Conservation (phyloP, 148 eudicot species). For the Rhododendron mucronatum region DNA sequence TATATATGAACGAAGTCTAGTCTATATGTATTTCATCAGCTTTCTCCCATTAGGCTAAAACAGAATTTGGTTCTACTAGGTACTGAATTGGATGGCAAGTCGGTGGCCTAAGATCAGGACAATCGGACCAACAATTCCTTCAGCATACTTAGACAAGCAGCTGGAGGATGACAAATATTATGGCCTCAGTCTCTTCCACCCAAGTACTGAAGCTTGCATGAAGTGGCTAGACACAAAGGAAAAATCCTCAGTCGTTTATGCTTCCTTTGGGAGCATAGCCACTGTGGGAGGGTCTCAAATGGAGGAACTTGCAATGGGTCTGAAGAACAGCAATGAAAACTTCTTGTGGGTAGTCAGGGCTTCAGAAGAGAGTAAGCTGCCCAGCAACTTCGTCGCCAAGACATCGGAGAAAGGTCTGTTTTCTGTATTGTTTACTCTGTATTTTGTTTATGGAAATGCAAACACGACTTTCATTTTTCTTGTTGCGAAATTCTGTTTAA, state of each 20-base stretch:
- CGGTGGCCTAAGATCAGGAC: constrained; percentile 30
- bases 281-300: constrained; percentile 28
- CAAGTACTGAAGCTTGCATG: constrained; percentile 18
- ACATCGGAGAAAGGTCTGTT: background rate
- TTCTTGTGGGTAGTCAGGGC: constrained; percentile 58
- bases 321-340: constrained; percentile 13
- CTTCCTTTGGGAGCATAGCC: constrained; percentile 56
- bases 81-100: constrained; percentile 34
- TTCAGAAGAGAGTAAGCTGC: constrained; percentile 27
- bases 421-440: background rate
- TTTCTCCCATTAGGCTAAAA: background rate
- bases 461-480: background rate
- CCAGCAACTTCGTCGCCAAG: background rate
- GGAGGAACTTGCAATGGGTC: constrained; percentile 43
- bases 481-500: background rate
- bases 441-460: background rate
- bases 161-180: constrained; percentile 44
- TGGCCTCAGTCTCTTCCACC: constrained; percentile 35
- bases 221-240: constrained; percentile 47
- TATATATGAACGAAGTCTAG: background rate
- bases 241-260: constrained; percentile 40
- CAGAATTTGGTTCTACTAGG: constrained; percentile 23
- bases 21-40: background rate
- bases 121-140: constrained; percentile 56
- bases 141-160: constrained; percentile 40